phyloP scores from a whole-genome alignment of 139 green algal species.

The Micromonas pusilla region DNA sequence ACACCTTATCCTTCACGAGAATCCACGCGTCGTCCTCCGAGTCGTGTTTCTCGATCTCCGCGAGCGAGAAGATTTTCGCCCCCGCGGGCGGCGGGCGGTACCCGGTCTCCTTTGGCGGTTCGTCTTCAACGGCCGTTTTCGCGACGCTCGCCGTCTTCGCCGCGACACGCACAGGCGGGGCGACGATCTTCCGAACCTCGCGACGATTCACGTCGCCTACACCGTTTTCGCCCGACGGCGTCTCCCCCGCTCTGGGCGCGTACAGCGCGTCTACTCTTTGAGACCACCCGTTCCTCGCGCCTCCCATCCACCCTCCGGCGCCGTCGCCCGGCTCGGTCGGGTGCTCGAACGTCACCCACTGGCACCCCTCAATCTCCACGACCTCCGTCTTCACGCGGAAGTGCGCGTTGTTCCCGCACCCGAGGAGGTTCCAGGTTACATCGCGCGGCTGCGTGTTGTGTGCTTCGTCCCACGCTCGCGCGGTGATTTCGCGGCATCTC shows the following conservation, averaged over 20 bases:
- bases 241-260: not conserved
- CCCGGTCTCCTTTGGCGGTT: not conserved
- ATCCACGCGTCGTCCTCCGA: conserved; percentile 80
- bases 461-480: conserved; percentile 53
- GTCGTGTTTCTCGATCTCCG: conserved; percentile 67
- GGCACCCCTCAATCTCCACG: not conserved
- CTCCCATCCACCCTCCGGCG: conserved; percentile 48
- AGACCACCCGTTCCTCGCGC: conserved; percentile 23
- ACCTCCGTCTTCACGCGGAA: conserved; percentile 49
- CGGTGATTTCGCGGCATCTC: not conserved
- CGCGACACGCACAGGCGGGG: too few species aligned
- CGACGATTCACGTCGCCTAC: not conserved
- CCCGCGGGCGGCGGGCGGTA: not conserved
- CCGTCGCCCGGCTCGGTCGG: conserved; percentile 54
- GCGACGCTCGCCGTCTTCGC: not conserved
- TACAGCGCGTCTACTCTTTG: not conserved
- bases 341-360: conserved; percentile 62
- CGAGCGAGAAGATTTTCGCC: conserved; percentile 51
- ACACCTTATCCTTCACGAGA: conserved; percentile 72
- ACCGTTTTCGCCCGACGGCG: not conserved
- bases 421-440: conserved; percentile 93
- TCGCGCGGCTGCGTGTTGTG: conserved; percentile 51
- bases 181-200: not conserved
- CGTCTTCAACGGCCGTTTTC: not conserved
- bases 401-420: conserved; percentile 98